Base-by-base conservation (phyloP, 345 rosid species). In the Cardamine resedifolia region DNA sequence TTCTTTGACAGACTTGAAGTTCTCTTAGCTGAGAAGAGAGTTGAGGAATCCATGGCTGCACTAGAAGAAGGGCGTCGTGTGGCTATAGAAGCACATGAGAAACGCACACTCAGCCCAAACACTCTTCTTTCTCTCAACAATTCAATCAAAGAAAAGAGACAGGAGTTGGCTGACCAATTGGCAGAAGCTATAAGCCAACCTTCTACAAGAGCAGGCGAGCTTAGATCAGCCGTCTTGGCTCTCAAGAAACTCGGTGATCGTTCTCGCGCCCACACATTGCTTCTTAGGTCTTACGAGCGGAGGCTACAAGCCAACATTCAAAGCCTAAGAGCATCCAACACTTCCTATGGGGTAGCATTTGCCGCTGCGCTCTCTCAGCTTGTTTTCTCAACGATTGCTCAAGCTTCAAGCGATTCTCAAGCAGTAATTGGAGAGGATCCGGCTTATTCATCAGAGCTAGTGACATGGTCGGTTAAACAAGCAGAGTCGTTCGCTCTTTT, bases 401-500 rank as follows among this genome's bases (percentile, higher is more conserved):
- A 85, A 70, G 91, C 97, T 23, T 83, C 95, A 6, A 89, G 83
- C 27, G 96, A 94, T 66, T 91, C 95, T 68, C 75, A 83, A 64
- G 83, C 91, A 7, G 90, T 87, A 57, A 90, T 88, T 15, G 90
- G 93, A 0, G 89, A 89, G 78, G 97, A 94, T 64, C 87, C 93
- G 14, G 87, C 97, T 7, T 89, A 84, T 68, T 70, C 90, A 7
- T 94, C 97, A 0, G 97, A 94, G 85, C 93, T 94, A 31, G 96
- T 94, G 36, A 88, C 98, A 58, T 94, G 97, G 98, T 91, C 96
- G 28, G 96, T 89, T 49, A 91, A 85, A 75, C 87, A 88, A 81
- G 85, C 88, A 0, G 93, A 89, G 52, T 71, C 71, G 0, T 85
- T 85, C 18, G 88, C 93, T 66, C 72, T 79, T 62, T 79, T 91